Evolutionary conservation across 2,329 filamentous ascomycete species (phyloP).

Genomic region (Biscogniauxia mediterranea): DNA sequence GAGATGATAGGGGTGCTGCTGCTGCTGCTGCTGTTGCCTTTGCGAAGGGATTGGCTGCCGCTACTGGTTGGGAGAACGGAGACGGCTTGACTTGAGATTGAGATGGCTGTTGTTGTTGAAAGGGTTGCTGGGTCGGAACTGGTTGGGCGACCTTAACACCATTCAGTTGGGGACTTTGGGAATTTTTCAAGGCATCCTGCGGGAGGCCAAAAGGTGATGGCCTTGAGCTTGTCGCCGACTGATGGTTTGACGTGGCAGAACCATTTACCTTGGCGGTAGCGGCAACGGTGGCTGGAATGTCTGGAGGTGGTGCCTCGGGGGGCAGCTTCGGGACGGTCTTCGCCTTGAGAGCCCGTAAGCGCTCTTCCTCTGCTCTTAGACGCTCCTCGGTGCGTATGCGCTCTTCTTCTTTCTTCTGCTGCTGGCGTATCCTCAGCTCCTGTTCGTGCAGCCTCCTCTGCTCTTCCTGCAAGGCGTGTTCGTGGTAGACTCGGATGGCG

Average conservation of each 20-base stretch:
- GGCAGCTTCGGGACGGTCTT: constrained; percentile 45
- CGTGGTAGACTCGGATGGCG: constrained; percentile 47
- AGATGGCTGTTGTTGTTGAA: constrained; percentile 4
- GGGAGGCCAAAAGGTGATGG: constrained; percentile 5
- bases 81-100: constrained; percentile 2
- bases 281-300: constrained; percentile 16
- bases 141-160: constrained; percentile 17
- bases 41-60: constrained; percentile 2
- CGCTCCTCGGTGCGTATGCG: constrained; percentile 44
- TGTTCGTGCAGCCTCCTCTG: constrained; percentile 28
- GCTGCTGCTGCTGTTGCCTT: constrained; percentile 7
- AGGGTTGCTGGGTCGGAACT: background rate
- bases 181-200: constrained; percentile 8
- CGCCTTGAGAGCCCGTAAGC: constrained; percentile 46
- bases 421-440: constrained; percentile 41
- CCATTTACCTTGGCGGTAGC: constrained; percentile 2
- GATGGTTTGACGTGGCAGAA: background rate
- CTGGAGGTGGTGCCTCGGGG: constrained; percentile 24
- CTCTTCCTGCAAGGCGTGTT: constrained; percentile 47
- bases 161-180: constrained; percentile 15
- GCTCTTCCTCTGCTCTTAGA: constrained; percentile 46
- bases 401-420: constrained; percentile 46
- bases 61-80: constrained; percentile 11
- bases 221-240: constrained; percentile 1
- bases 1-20: constrained; percentile 3